Evolutionary conservation across 768 basidiomycete genomes (phyloP), one percentile per base, ranked within the genome.

Genomic region (Mycena belliarum): DNA sequence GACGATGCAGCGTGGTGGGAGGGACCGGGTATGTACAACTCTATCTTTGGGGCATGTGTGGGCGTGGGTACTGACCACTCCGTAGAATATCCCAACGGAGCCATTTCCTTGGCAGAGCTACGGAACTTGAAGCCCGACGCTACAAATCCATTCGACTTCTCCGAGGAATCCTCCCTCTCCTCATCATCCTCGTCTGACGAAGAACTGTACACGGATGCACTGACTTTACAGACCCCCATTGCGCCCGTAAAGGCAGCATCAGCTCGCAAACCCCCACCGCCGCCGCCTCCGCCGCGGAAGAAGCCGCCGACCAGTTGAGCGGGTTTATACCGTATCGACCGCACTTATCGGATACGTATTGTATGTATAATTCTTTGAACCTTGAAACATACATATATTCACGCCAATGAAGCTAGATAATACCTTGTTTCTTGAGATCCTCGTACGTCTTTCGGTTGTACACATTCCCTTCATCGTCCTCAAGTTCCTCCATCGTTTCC

Each of bases 401-500:
- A 53, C 23, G 26, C 55, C 25, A 37, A 29, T 29, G 53, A 32
- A 12, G 29, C 33, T 57, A 63, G 29, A 63, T 55, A 32, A 66
- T 59, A 55, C 95, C 95, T 70, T 98, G 95, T 75, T 95, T 93
- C 80, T 95, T 96, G 65, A 97, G 79, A 68, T 96, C 93, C 66
- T 96, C 93, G 68, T 95, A 98, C n/a, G 93, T 96, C 80, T 97
- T 97, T 68, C 88, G 87, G 73, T 95, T 95, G 74, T 98, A 98
- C 48, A 98, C 97, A 66, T 99, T 98, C 16, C 97, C 97, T 70
- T 98, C 97, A 44, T 93, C 93, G 69, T 99, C 97, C 70, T 99
- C 97, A 35, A 98, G 82, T 73, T 99, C 97, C 72, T 98, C 97
- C 84, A 95, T 96, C 21, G 91, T 91, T 73, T 98, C 95, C 66